phyloP scores from a whole-genome alignment of 1,284 basidiomycete species.

The Rhizopogon parksii region DNA sequence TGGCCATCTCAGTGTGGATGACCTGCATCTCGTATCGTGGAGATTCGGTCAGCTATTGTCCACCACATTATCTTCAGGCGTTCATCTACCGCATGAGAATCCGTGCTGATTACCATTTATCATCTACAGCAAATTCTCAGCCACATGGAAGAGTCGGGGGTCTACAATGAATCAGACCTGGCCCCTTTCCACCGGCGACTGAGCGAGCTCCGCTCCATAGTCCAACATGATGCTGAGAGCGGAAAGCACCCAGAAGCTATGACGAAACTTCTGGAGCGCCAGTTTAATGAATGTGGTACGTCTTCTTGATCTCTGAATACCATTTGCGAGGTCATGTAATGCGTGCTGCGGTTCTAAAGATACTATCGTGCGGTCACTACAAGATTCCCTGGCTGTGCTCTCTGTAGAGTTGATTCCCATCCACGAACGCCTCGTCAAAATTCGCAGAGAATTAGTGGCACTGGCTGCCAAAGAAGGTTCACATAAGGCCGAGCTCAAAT shows the following conservation, averaged over 20 bases:
- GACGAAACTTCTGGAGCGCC: slow-evolving; percentile 85
- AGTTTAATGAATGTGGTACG: slow-evolving; percentile 88
- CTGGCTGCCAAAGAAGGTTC: slow-evolving; percentile 83
- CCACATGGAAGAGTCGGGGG: slow-evolving; percentile 90
- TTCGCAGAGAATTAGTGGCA: slow-evolving; percentile 85
- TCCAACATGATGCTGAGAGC: slow-evolving; percentile 75
- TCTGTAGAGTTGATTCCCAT: slow-evolving; percentile 85
- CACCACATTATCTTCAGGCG: neutral
- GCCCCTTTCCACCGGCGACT: slow-evolving; percentile 79
- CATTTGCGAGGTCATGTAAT: slow-evolving; percentile 7
- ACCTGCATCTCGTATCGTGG: neutral
- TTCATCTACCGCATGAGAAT: slow-evolving; percentile 13
- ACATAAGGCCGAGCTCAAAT: slow-evolving; percentile 84
- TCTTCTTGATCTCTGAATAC: slow-evolving; percentile 17
- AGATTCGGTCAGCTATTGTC: neutral
- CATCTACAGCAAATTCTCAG: slow-evolving; percentile 77
- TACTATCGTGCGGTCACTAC: slow-evolving; percentile 65
- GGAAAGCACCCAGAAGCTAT: slow-evolving; percentile 84
- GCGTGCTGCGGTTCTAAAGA: slow-evolving; percentile 40
- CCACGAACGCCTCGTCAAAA: slow-evolving; percentile 82
- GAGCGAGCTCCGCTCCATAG: slow-evolving; percentile 73
- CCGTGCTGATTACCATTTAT: slow-evolving; percentile 21
- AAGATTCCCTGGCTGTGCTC: slow-evolving; percentile 80
- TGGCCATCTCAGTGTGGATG: slow-evolving; percentile 13
- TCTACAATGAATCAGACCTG: slow-evolving; percentile 88